phyloP scores from a whole-genome alignment of 169 alveolate genomes.

The Cryptosporidium xiaoi region DNA sequence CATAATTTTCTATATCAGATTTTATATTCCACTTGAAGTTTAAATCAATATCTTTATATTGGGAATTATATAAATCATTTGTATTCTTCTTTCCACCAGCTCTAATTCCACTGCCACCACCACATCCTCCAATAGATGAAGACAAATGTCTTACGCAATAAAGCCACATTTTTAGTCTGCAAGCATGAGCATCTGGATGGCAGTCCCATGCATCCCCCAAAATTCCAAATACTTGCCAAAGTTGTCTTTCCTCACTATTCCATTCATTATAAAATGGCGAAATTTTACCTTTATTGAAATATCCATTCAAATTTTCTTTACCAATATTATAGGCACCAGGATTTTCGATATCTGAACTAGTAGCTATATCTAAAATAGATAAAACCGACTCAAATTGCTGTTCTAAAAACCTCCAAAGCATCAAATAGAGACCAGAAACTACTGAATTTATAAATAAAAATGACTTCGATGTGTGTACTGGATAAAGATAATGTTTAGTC shows the following conservation, averaged over 20 bases:
- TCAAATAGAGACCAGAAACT: slow-evolving; percentile 77
- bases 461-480: slow-evolving; percentile 78
- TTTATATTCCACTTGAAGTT: slow-evolving; percentile 71
- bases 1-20: slow-evolving; percentile 74
- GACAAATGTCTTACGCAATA: slow-evolving; percentile 58
- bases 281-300: background rate
- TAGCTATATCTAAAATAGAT: slow-evolving; percentile 60
- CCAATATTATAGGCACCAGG: no score
- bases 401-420: slow-evolving; percentile 77
- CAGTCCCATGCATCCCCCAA: slow-evolving; percentile 67
- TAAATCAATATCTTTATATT: background rate
- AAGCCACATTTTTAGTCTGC: slow-evolving; percentile 78
- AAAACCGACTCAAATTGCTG: slow-evolving; percentile 76
- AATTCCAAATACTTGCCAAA: slow-evolving; percentile 73
- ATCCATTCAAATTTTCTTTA: no score
- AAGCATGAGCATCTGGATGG: slow-evolving; percentile 82
- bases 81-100: background rate
- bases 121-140: background rate
- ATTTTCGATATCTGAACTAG: slow-evolving; percentile 53
- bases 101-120: no score
- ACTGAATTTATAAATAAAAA: slow-evolving; percentile 77
- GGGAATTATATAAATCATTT: background rate
- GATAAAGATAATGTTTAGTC: slow-evolving; percentile 76
- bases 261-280: slow-evolving; percentile 20
- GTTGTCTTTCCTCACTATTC: slow-evolving; percentile 75